Conservation (phyloP, 2,329 filamentous ascomycete species). For the Botrytis paeoniae region DNA sequence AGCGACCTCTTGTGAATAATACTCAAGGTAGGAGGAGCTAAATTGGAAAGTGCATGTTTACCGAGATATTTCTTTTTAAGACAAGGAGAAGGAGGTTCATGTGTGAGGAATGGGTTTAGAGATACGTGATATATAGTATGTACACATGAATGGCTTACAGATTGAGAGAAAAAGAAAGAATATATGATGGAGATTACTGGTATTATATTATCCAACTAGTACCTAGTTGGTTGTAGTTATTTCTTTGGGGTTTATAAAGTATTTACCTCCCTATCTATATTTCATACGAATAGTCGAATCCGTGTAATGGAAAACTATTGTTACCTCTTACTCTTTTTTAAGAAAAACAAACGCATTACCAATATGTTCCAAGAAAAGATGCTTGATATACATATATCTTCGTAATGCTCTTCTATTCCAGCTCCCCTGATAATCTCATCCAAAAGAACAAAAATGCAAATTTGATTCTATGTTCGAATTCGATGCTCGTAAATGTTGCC, state of each 20-base stretch:
- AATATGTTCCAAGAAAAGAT: background rate
- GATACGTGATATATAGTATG: background rate
- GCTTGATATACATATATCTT: background rate
- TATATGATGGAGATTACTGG: too few relatives aligned
- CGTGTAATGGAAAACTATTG: fast-evolving
- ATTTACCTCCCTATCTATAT: background rate
- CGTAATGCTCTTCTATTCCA: background rate
- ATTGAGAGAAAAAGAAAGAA: background rate
- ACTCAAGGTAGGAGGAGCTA: background rate
- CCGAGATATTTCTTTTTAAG: fast-evolving
- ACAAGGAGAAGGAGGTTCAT: background rate
- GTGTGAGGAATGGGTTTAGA: background rate
- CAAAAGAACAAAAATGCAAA: too few relatives aligned
- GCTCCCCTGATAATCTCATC: too few relatives aligned
- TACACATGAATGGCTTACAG: background rate
- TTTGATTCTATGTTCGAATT: too few relatives aligned
- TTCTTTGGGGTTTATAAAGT: background rate
- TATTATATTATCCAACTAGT: too few relatives aligned
- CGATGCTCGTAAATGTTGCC: too few relatives aligned
- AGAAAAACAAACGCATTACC: background rate
- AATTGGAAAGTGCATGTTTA: background rate
- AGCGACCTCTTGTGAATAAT: background rate
- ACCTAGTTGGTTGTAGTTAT: background rate
- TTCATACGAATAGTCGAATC: background rate
- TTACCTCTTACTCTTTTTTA: background rate